Evolutionary conservation across 805 yeast species (phyloP).

Genomic region (Zygosaccharomyces lentus): DNA sequence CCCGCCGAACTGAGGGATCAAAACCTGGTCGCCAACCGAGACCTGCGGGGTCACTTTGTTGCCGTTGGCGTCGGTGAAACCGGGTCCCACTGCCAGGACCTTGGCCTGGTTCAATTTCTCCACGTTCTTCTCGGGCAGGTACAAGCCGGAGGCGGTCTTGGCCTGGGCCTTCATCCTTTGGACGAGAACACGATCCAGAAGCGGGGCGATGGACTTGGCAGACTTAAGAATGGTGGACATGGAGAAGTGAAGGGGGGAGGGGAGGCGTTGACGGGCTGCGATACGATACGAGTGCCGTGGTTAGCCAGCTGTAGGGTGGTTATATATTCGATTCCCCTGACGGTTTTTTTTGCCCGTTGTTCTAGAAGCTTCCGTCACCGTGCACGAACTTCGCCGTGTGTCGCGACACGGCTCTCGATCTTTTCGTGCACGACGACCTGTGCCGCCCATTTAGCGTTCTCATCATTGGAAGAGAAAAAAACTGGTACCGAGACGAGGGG

Average conservation of each 20-base stretch:
- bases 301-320: background rate
- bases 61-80: conserved; percentile 73
- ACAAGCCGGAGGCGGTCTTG: conserved; percentile 88
- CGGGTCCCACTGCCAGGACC: conserved; percentile 95
- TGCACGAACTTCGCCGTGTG: no score
- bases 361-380: conserved; percentile 13
- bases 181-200: conserved; percentile 92
- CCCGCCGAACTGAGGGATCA: conserved; percentile 95
- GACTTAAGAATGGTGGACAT: conserved; percentile 66
- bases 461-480: conserved; percentile 2
- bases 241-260: background rate
- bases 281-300: background rate
- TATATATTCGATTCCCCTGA: background rate
- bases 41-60: conserved; percentile 69
- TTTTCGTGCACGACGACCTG: no score
- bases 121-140: conserved; percentile 93
- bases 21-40: conserved; percentile 84
- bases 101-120: conserved; percentile 90
- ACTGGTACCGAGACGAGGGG: no score
- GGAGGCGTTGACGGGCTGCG: background rate
- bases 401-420: background rate
- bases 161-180: conserved; percentile 90
- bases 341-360: background rate
- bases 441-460: background rate
- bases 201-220: conserved; percentile 84